Evolutionary conservation across 176 grass and related monocot species (phyloP).

Genomic region (Pontederia paniculata): DNA sequence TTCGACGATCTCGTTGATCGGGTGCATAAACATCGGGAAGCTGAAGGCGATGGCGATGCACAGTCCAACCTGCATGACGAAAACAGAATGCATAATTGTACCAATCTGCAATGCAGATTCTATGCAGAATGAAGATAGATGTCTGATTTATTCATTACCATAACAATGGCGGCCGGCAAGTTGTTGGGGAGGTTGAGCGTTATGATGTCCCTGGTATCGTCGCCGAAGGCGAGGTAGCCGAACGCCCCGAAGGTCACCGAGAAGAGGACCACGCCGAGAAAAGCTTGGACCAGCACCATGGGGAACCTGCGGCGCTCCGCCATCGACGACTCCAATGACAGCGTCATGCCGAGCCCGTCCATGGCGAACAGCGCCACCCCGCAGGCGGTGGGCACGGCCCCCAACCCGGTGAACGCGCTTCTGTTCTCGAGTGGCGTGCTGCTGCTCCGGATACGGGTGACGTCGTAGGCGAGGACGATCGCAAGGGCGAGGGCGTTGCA

Average conservation of each 20-base stretch:
- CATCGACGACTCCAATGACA: constrained; percentile 85
- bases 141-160: constrained; percentile 10
- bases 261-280: constrained; percentile 40
- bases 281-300: constrained; percentile 64
- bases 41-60: constrained; percentile 75
- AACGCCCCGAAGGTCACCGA: constrained; percentile 72
- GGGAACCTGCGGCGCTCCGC: constrained; percentile 64
- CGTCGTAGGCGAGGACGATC: constrained; percentile 69
- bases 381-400: constrained; percentile 44
- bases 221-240: constrained; percentile 84
- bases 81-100: background rate
- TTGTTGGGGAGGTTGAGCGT: constrained; percentile 84
- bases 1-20: constrained; percentile 74
- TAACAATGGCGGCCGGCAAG: constrained; percentile 50
- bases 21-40: constrained; percentile 88
- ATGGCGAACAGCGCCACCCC: constrained; percentile 84
- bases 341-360: constrained; percentile 89
- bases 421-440: constrained; percentile 43
- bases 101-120: no score
- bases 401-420: constrained; percentile 62
- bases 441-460: constrained; percentile 23
- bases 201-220: constrained; percentile 77
- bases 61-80: constrained; percentile 49
- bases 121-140: constrained; percentile 15
- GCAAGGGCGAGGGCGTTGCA: constrained; percentile 85